A percentile compares a stretch with the other conserved stretches of the same genome.
Evolutionary conservation across 306 rosid genomes (phyloP).

Genomic region (Senna siamea): DNA sequence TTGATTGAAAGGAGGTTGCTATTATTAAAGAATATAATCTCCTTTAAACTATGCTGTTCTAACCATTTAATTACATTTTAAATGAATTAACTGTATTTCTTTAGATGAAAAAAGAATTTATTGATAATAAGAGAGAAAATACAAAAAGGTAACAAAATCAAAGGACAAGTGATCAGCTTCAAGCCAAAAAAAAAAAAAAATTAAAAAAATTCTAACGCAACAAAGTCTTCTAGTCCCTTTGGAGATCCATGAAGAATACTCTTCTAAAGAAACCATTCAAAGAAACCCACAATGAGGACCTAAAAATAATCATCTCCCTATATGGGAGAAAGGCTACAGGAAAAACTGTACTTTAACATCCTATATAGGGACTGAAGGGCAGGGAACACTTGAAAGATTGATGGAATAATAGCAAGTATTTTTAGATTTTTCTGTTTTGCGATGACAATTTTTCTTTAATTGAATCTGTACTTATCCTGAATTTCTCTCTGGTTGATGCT

Average conservation of each 20-base stretch:
- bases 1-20: background rate
- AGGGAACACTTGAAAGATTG: background rate
- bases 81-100: background rate
- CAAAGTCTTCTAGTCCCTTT: no score
- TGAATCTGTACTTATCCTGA: slow-evolving; percentile 9
- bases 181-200: no score
- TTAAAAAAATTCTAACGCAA: no score
- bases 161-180: no score
- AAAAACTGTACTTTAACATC: background rate
- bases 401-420: background rate
- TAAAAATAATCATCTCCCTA: no score
- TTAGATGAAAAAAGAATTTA: no score
- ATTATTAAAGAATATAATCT: background rate
- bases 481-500: background rate
- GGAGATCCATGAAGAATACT: no score
- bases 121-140: no score
- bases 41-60: background rate
- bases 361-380: background rate
- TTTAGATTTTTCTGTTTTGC: slow-evolving; percentile 13
- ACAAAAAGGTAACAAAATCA: no score
- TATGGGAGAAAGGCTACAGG: background rate
- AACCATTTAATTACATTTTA: background rate
- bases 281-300: no score
- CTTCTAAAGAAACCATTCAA: no score
- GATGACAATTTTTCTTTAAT: background rate